Base-by-base conservation (phyloP, 2,329 filamentous ascomycete genomes). In the Exophiala sideris region DNA sequence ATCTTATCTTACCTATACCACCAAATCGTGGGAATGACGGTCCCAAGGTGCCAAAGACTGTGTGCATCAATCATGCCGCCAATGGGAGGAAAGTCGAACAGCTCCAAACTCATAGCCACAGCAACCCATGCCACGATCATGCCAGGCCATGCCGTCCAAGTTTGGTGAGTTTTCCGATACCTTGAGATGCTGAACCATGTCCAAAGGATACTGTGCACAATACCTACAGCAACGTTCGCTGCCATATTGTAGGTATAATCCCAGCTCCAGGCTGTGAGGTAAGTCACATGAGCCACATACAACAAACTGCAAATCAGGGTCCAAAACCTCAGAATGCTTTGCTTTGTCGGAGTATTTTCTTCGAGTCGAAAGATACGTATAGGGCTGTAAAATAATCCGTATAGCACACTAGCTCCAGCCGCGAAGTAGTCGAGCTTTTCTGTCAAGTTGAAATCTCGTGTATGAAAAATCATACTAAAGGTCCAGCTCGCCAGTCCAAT, bases 191-290 rank as follows among this genome's bases (percentile, higher is more conserved):
- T 91, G 72, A 95, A 96, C 71, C 82, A 87, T 40, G 80, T 88
- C 94, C 94, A 97, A 54, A 97, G 73, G 3, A 85, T 48, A 65
- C 97, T 96, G 67, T 91, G 86, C 3, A 91, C 70, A 38, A 91
- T 76, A 3, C 94, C 94, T 9, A 88, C 82, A 2, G 81, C 83
- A 16, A 99, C 88, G 66, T 97, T 99, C 48, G 91, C 94, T 1
- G 87, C 84, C 91, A 99, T 97, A 70, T 99, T 99, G 75, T 99
- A 99, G 4, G 87, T 88, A 70, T 99, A 99, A 71, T 97, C 88
- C 88, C 94, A 99, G 14, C 79, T 77, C 77, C 91, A 89, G 63
- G 90, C 83, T 67, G 87, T 89, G 50, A 99, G 79, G 70, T 96
- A 99, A 42, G 77, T 80, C 45, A 96, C 84, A 68, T 99, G 94